Evolutionary conservation across 1,284 basidiomycete species (phyloP), one percentile per base, ranked within the genome.

Genomic region (Pholiota adiposa): DNA sequence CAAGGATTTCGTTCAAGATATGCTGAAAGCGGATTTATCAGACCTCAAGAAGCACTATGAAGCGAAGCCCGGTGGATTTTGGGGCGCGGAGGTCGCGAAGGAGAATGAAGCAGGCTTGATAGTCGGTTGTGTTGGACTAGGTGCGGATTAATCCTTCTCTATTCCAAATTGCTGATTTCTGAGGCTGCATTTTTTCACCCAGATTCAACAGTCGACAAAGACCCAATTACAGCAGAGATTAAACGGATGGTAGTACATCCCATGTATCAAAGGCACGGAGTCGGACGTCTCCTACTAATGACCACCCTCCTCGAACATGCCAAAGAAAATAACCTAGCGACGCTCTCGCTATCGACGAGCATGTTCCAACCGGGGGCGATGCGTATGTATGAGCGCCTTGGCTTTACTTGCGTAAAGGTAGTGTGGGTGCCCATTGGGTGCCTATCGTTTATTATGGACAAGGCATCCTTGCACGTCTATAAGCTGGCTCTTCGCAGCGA

Each of bases 111-210:
- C 14, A 5, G 53, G 54, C 9, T 50, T 43, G 14, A 41, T 59
- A 1, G 44, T 63, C 23, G 61, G 58, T 6, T 59, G 58, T 29
- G 51, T 63, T 31, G 61, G 61, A n/a, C 21, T 63, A 43, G 58
- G 61, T 54, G 34, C 34, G 53, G 5, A 38, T 4, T 9, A n/a
- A 38, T 38, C 3, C 16, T 9, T 38, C 6, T 38, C 9, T 51
- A 8, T 29, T 31, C 7, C 12, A 25, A 43, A n/a, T 29, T 23
- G n/a, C 25, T 25, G 12, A 1, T 48, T 25, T 29, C 25, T 6
- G 27, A 0, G 36, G 4, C 6, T 19, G 23, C 25, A 9, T 2
- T n/a, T 21, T 43, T 3, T 4, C 14, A 3, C n/a, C 8, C 19
- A 63, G 61, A 56, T 27, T 34, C 43, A 5, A 29, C 51, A 19